phyloP scores from a whole-genome alignment of 306 rosid species.

The Cicer arietinum region DNA sequence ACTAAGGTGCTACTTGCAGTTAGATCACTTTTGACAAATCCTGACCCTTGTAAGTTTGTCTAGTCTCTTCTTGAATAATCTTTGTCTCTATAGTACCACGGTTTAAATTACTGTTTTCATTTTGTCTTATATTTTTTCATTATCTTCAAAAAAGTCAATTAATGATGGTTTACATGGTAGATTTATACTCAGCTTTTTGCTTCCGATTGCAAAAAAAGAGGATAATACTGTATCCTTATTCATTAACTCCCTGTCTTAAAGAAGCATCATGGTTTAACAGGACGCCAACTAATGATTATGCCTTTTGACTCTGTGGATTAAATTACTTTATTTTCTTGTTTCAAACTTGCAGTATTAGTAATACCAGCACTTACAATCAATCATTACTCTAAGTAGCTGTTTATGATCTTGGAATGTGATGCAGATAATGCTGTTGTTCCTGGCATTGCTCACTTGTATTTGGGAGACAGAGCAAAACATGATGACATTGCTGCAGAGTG shows the following conservation, averaged over 20 bases:
- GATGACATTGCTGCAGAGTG: constrained; percentile 82
- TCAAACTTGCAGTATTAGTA: constrained; percentile 6
- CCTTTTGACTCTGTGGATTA: constrained; percentile 1
- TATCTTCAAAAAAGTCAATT: constrained; percentile 3
- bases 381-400: background rate
- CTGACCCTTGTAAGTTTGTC: constrained; percentile 79
- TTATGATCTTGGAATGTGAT: constrained; percentile 23
- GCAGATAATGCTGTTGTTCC: constrained; percentile 80
- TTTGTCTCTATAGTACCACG: background rate
- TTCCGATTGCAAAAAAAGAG: constrained; percentile 13
- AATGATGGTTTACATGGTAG: background rate
- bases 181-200: constrained; percentile 17
- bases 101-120: constrained; percentile 2
- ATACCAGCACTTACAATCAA: background rate
- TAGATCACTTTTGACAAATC: constrained; percentile 68
- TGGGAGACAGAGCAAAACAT: constrained; percentile 74
- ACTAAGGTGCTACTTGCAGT: constrained; percentile 77
- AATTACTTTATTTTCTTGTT: constrained; percentile 6
- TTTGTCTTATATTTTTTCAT: background rate
- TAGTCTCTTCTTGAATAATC: background rate
- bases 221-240: constrained; percentile 3
- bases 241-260: constrained; percentile 1
- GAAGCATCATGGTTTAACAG: constrained; percentile 3
- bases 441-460: constrained; percentile 75
- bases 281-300: constrained; percentile 8